These are phyloP conservation scores for Stereum hirsutum DNA, from an alignment of 1,284 basidiomycete species.

Conservation along the genomic window DNA sequence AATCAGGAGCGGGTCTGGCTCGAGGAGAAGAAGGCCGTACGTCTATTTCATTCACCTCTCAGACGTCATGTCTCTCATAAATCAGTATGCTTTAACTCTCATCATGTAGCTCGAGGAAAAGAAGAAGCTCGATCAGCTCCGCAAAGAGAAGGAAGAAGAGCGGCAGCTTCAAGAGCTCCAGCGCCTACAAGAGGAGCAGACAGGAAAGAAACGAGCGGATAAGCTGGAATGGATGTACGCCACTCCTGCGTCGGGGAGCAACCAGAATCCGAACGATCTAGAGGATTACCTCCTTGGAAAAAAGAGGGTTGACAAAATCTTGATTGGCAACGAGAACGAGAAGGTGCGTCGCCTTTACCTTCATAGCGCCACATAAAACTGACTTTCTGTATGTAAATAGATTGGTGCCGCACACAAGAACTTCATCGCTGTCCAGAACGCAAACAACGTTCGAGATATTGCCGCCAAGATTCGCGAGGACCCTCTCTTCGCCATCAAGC, in stretches of 20 bases:
- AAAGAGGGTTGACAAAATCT: conserved; percentile 94
- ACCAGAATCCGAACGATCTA: conserved; percentile 81
- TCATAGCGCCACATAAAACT: conserved; percentile 4
- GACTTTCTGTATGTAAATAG: conserved; percentile 25
- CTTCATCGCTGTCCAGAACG: conserved; percentile 90
- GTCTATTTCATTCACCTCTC: too few species aligned
- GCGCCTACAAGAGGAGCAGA: conserved; percentile 87
- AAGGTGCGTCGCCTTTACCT: conserved; percentile 45
- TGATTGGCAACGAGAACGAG: conserved; percentile 83
- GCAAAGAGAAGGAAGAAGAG: conserved; percentile 97
- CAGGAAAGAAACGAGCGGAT: conserved; percentile 89
- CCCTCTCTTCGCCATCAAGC: conserved; percentile 92
- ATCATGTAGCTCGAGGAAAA: conserved; percentile 94
- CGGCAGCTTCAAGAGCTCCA: conserved; percentile 94
- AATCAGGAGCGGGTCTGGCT: conserved; percentile 99
- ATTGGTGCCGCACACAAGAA: conserved; percentile 80
- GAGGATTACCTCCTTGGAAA: conserved; percentile 98
- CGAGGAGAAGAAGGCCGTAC: conserved; percentile 90
- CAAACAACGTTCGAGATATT: conserved; percentile 84
- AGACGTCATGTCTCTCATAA: too few species aligned
- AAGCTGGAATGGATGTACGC: conserved; percentile 99
- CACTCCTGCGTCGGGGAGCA: conserved; percentile 81
- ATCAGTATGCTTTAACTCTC: too few species aligned
- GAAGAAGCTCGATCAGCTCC: conserved; percentile 93
- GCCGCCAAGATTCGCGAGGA: conserved; percentile 95